Evolutionary conservation across 768 basidiomycete species (phyloP), one percentile per base, ranked within the genome.

Genomic region (Amanita thiersii): DNA sequence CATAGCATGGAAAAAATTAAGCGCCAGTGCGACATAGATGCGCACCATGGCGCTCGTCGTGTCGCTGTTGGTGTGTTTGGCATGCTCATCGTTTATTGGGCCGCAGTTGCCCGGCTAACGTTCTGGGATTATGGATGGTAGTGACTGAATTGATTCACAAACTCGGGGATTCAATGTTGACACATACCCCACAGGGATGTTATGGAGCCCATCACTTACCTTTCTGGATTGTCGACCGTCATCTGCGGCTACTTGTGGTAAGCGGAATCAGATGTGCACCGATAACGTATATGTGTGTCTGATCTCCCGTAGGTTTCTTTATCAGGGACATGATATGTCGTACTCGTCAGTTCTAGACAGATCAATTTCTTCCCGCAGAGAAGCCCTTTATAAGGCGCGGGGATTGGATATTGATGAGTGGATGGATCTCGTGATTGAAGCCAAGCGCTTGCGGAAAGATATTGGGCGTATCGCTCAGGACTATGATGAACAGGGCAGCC

Each of bases 191-290:
- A n/a, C 53, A 69, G 72, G 73, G 79, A 81, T 48, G 56, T 79
- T 3, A 82, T 82, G 78, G 79, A 83, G 52, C 81, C 81, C 0
- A 66, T 81, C 30, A 82, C 77, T 2, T 79, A 80, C 53, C 61
- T 81, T n/a, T 77, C 75, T 11, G 77, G 76, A 3, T 56, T 81
- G 5, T 72, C 73, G 0, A 77, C 68, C 5, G 77, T 81, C 43
- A 69, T 79, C 28, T 64, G 71, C n/a, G 74, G 75, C 1, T 79
- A 80, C 51, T 62, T 77, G 2, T 79, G 76, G 75, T 75, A 34
- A 25, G 52, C 50, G 10, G 3, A n/a, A 12, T 20, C 28, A 15
- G 11, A 17, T 40, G 14, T 33, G 10, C 30, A 10, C 31, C 7
- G 11, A 17, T 26, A 26, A 17, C 11, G n/a, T 12, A 9, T 19